A percentile compares a stretch with the other conserved stretches of the same genome.
Conservation (phyloP, 1,284 basidiomycete species). For the Chalciporus sp. region DNA sequence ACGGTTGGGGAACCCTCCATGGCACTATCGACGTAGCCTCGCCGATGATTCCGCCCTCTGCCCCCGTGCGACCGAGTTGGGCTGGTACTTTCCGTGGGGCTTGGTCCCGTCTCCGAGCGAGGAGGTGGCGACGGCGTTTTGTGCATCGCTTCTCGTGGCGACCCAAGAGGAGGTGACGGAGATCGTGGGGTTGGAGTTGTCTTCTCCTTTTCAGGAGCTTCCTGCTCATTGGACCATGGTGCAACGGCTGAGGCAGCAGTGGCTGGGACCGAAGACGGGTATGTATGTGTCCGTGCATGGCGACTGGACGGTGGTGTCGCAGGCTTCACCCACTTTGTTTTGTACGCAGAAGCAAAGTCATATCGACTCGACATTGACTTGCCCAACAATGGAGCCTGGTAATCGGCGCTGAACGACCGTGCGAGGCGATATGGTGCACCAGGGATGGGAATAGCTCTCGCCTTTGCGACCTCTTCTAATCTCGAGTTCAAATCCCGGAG, state of each 20-base stretch:
- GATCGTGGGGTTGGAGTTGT: neutral
- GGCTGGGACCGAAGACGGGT: conserved; percentile 38
- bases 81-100: conserved; percentile 30
- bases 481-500: conserved; percentile 54
- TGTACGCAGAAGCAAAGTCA: conserved; percentile 54
- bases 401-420: conserved; percentile 28
- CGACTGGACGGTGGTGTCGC: conserved; percentile 26
- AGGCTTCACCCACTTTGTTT: conserved; percentile 43
- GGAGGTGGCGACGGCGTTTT: conserved; percentile 8
- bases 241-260: conserved; percentile 26
- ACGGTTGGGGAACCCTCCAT: conserved; percentile 27
- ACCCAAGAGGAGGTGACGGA: conserved; percentile 33
- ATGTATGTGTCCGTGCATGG: conserved; percentile 38
- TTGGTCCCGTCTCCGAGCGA: conserved; percentile 9
- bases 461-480: conserved; percentile 58
- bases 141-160: conserved; percentile 40
- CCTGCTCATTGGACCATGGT: conserved; percentile 38
- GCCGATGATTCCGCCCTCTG: conserved; percentile 45
- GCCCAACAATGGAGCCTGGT: conserved; percentile 25
- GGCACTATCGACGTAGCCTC: conserved; percentile 47
- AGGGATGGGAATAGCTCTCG: conserved; percentile 35
- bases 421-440: conserved; percentile 21
- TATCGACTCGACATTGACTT: conserved; percentile 53
- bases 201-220: neutral
- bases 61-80: conserved; percentile 25